Conservation (phyloP, 2,329 filamentous ascomycete genomes). For the Nigrospora sphaerica region DNA sequence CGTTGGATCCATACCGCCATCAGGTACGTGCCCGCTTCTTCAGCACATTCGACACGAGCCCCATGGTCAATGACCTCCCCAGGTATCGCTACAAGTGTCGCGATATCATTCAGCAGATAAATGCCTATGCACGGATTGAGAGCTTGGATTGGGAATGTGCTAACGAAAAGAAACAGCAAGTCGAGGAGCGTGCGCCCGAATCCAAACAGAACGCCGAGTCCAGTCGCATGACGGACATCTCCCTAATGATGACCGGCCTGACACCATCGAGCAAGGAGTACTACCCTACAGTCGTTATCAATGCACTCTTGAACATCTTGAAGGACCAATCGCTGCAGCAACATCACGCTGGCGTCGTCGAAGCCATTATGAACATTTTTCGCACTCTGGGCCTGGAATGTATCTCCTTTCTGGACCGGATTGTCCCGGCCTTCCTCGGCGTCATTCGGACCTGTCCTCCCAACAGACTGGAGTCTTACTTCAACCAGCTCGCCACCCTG, state of each 20-base stretch:
- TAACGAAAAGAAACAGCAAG: conserved; percentile 46
- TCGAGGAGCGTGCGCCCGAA: conserved; percentile 83
- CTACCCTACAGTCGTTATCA: conserved; percentile 96
- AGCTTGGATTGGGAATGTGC: not conserved
- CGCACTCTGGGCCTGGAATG: conserved; percentile 93
- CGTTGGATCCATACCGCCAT: conserved; percentile 92
- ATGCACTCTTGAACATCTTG: conserved; percentile 84
- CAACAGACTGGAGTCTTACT: conserved; percentile 85
- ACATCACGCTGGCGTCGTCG: conserved; percentile 89
- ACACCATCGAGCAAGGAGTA: conserved; percentile 98
- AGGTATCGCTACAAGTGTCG: not conserved
- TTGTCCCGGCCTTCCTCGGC: conserved; percentile 85
- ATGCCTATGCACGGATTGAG: not conserved
- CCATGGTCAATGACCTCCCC: not conserved
- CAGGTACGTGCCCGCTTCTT: conserved; percentile 41
- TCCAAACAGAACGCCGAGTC: conserved; percentile 60
- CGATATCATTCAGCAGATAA: too few species aligned
- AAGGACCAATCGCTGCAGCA: conserved; percentile 85
- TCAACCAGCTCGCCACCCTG: conserved; percentile 89
- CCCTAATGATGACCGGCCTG: conserved; percentile 93
- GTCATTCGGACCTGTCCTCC: conserved; percentile 79
- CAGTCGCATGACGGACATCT: conserved; percentile 78
- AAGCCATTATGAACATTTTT: conserved; percentile 98
- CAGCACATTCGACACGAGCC: conserved; percentile 3
- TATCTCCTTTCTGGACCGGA: conserved; percentile 87